Base-by-base conservation (phyloP, 768 basidiomycete species). In the Cystobasidium tubakii region DNA sequence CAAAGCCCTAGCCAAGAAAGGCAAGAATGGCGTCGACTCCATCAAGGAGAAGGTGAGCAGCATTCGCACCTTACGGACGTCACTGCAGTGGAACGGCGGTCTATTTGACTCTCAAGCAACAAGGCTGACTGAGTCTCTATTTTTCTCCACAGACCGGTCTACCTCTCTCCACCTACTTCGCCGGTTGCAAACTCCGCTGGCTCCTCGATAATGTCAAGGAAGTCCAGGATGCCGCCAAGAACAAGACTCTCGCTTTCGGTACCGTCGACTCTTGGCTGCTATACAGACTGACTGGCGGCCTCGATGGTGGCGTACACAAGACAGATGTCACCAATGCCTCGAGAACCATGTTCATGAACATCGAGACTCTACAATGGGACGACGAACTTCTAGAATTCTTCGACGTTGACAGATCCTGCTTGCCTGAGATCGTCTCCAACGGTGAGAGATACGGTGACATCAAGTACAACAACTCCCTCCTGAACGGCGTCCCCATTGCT, bases 181-280 rank as follows among this genome's bases (percentile, higher is more conserved):
- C 94, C 27, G 95, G 89, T 21, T 53, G 60, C 50, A 76, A 76
- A 73, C 73, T 76, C 33, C 73, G 66, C 55, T 99, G 95, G 95
- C 92, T 99, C 90, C 87, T 95, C 75, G 90, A 95, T 80, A 87
- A 97, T 80, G 82, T 89, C 79, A 84, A 85, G 1, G 86, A 87
- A 34, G 92, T 98, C 69, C 81, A 84, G 39, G 84, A 86, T 53
- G 94, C 96, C 0, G 88, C 93, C 79, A 87, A 89, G 44, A 82
- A 86, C 43, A 91, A 92, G 81, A 86, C 90, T 74, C 85, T 98
- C 15, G 83, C 88, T 25, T 93, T 97, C 79, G 96, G 96, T 27
- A 99, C 96, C 1, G 89, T 99, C 66, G 96, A 99, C 82, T 92
- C 91, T 34, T 99, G 95, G 95, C 86, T 99, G 57, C 86, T 88